A percentile compares a stretch with the other conserved stretches of the same genome.
Evolutionary conservation across 345 rosid genomes (phyloP).

Genomic region (Carallia brachiata): DNA sequence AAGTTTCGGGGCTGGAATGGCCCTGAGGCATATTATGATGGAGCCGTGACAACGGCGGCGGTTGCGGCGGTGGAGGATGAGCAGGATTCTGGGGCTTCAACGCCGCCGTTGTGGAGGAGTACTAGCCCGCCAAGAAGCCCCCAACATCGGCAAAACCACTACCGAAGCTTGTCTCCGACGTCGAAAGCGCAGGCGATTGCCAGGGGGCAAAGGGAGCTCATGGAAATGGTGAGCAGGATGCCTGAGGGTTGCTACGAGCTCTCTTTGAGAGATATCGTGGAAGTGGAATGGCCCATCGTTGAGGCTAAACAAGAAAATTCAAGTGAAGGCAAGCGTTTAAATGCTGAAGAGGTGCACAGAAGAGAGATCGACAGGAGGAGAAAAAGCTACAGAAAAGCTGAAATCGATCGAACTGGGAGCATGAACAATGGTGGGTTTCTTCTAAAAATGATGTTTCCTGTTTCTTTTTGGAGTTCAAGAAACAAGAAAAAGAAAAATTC

Average conservation of each 20-base stretch:
- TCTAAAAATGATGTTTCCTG: slow-evolving; percentile 67
- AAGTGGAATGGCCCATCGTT: slow-evolving; percentile 48
- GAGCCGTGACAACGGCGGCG: background rate
- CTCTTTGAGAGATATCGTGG: slow-evolving; percentile 77
- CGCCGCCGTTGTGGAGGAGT: slow-evolving; percentile 69
- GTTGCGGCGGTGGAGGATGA: slow-evolving; percentile 18
- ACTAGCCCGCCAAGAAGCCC: slow-evolving; percentile 50
- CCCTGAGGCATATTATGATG: background rate
- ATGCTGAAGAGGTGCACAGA: slow-evolving; percentile 19
- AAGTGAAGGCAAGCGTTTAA: slow-evolving; percentile 12
- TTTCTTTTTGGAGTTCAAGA: slow-evolving; percentile 42
- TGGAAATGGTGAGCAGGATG: slow-evolving; percentile 90
- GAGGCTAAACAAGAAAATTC: slow-evolving; percentile 24
- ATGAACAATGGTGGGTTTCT: slow-evolving; percentile 52
- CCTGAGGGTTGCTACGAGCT: slow-evolving; percentile 90
- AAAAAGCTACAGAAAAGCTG: slow-evolving; percentile 16
- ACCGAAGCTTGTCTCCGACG: slow-evolving; percentile 60
- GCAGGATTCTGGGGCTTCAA: slow-evolving; percentile 44
- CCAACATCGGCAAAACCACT: slow-evolving; percentile 35
- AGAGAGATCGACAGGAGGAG: slow-evolving; percentile 10
- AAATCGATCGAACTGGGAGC: slow-evolving; percentile 39
- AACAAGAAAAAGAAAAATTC: slow-evolving; percentile 39
- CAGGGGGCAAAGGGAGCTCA: slow-evolving; percentile 83
- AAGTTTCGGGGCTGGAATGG: background rate
- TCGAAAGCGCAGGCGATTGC: slow-evolving; percentile 73